A percentile compares a stretch with the other conserved stretches of the same genome.
Conservation (phyloP, 495 filamentous ascomycete species). For the Mycothermus thermophilus region DNA sequence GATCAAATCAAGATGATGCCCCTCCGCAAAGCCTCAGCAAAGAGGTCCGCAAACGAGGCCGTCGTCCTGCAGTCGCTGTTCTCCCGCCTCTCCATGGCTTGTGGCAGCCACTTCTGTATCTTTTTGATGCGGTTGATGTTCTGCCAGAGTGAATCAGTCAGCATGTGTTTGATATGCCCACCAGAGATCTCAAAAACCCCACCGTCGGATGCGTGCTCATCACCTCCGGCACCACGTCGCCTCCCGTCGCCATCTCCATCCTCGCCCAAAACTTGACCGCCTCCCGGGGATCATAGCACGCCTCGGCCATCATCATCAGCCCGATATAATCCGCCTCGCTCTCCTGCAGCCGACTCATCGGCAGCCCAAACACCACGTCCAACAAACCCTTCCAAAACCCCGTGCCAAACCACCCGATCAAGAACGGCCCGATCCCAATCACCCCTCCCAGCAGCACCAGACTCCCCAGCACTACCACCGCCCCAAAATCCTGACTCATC, state of each 20-base stretch:
- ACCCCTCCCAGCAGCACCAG: constrained; percentile 39
- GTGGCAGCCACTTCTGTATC: constrained; percentile 52
- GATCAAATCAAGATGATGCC: too few relatives aligned
- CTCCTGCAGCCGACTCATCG: constrained; percentile 53
- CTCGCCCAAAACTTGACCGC: constrained; percentile 62
- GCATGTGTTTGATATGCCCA: neutral
- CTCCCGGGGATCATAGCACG: constrained; percentile 56
- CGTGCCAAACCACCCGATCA: constrained; percentile 26
- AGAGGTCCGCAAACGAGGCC: constrained; percentile 22
- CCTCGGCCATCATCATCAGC: constrained; percentile 49
- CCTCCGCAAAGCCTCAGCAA: constrained; percentile 21
- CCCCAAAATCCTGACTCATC: constrained; percentile 48
- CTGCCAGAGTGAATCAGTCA: constrained; percentile 20
- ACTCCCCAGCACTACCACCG: constrained; percentile 39
- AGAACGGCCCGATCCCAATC: constrained; percentile 28
- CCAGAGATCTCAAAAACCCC: constrained; percentile 15
- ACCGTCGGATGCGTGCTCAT: constrained; percentile 78
- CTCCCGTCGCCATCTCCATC: constrained; percentile 51
- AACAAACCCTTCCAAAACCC: constrained; percentile 33
- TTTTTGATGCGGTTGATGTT: constrained; percentile 54
- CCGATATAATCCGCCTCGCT: constrained; percentile 79
- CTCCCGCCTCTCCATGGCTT: constrained; percentile 40
- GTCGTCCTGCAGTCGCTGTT: constrained; percentile 37
- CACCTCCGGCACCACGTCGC: constrained; percentile 53
- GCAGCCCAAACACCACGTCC: constrained; percentile 51